Evolutionary conservation across 345 rosid genomes (phyloP).

Genomic region (Bruguiera sexangula): DNA sequence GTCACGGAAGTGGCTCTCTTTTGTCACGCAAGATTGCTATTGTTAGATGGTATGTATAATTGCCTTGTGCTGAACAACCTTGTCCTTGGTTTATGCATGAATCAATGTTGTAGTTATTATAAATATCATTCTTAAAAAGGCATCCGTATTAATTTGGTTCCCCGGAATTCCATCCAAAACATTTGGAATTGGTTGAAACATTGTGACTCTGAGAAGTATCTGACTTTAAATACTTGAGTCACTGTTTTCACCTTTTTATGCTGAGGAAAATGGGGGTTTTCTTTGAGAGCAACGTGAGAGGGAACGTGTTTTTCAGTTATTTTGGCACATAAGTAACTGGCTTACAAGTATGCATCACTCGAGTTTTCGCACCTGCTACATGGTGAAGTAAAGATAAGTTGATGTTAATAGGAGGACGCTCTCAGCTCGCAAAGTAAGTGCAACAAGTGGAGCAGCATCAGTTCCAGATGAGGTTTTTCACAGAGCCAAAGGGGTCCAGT

Average conservation of each 20-base stretch:
- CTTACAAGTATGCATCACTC: not conserved
- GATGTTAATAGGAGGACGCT: constrained; percentile 62
- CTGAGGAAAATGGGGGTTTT: not conserved
- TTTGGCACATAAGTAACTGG: not conserved
- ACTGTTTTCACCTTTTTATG: not conserved
- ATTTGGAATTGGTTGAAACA: not conserved
- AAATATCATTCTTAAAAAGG: too few relatives aligned
- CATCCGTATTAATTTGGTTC: too few relatives aligned
- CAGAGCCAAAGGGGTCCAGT: constrained; percentile 85
- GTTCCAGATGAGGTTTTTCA: constrained; percentile 93
- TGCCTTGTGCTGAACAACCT: not conserved
- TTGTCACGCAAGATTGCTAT: constrained; percentile 56
- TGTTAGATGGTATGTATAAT: constrained; percentile 59
- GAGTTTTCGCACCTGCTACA: not conserved
- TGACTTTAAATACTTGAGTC: not conserved
- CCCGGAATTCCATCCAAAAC: too few relatives aligned
- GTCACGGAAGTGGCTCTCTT: constrained; percentile 66
- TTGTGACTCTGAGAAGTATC: not conserved
- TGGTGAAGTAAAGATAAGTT: not conserved
- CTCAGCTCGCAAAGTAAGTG: constrained; percentile 74
- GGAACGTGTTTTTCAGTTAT: not conserved
- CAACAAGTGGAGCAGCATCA: constrained; percentile 88
- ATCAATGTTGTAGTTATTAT: not conserved
- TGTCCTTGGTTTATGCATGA: not conserved
- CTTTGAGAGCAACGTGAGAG: not conserved